Base-by-base conservation (phyloP, 192 early-diverging fungal species). In the Funneliformis geosporum region DNA sequence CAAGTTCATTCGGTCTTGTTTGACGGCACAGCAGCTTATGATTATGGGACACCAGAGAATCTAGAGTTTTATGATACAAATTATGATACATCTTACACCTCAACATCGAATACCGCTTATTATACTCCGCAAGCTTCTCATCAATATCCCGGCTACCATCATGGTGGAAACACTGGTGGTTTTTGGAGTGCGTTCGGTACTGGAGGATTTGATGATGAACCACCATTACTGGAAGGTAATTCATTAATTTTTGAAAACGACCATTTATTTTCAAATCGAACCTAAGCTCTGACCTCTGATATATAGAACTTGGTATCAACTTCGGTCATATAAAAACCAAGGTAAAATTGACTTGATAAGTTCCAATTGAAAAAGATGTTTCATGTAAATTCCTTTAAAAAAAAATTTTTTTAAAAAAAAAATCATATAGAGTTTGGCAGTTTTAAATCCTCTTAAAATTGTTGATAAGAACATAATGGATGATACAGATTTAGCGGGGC, bases 401-500 rank as follows among this genome's bases (percentile, higher is more conserved):
- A 33, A 21, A 60, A 44, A 61, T 16, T 40, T 33, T 76, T 6
- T 40, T 59, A n/a, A n/a, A n/a, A n/a, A n/a, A n/a, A n/a, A n/a
- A n/a, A n/a, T 23, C 12, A 55, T 71, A 46, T 64, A 95, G 86
- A 92, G 89, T 12, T 85, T 96, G 69, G 91, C 94, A 8, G 96
- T 96, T 12, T 86, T 97, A 60, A 97, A 96, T 82, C 96, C 95
- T 7, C 88, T 95, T 67, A 87, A 89, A 73, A 89, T 86, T 21
- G 88, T 93, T 28, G 88, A 92, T 72, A 89, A 91, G 16, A 87
- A 95, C 71, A 96, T 98, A 69, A 95, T 97, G 92, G 96, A 98
- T 77, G 97, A 99, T 81, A 90, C 96, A 12, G 98, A 99, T 85
- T 88, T 99, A 82, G 95, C 96, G 5, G 98, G 98, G 1, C 98